These are phyloP conservation scores for Leccinum variicolor DNA, from an alignment of 768 basidiomycete genomes.

Conservation along the genomic window DNA sequence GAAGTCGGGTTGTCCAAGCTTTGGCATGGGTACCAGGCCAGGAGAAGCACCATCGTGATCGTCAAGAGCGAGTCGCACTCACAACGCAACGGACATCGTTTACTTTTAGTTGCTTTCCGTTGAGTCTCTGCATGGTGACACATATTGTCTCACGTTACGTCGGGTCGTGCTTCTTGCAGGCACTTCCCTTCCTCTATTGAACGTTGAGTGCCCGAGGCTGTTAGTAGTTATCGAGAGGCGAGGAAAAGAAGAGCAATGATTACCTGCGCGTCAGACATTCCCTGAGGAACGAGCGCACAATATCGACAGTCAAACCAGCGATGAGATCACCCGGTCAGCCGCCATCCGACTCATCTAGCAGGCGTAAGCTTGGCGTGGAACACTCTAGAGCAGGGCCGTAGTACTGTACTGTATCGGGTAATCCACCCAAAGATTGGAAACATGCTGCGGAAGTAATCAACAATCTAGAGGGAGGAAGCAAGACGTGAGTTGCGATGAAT, in stretches of 20 bases:
- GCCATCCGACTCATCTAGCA: background rate
- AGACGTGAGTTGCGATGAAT: background rate
- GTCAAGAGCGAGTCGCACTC: no score
- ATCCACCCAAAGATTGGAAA: background rate
- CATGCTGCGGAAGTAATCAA: background rate
- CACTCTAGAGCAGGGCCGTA: background rate
- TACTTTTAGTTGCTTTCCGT: no score
- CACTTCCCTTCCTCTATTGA: no score
- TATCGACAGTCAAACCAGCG: background rate
- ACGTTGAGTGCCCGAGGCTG: background rate
- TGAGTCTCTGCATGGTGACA: no score
- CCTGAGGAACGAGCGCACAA: background rate
- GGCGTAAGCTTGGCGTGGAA: background rate
- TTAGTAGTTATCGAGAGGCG: background rate
- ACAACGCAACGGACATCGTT: no score
- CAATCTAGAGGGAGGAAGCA: background rate
- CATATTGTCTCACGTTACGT: no score
- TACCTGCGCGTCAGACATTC: background rate
- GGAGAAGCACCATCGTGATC: no score
- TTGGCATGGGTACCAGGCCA: no score
- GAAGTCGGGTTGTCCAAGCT: no score
- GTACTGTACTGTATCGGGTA: background rate
- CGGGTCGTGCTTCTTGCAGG: no score
- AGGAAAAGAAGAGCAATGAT: background rate
- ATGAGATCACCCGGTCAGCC: background rate